Conservation (phyloP, 2,329 filamentous ascomycete genomes). For the Colletotrichum sublineola region DNA sequence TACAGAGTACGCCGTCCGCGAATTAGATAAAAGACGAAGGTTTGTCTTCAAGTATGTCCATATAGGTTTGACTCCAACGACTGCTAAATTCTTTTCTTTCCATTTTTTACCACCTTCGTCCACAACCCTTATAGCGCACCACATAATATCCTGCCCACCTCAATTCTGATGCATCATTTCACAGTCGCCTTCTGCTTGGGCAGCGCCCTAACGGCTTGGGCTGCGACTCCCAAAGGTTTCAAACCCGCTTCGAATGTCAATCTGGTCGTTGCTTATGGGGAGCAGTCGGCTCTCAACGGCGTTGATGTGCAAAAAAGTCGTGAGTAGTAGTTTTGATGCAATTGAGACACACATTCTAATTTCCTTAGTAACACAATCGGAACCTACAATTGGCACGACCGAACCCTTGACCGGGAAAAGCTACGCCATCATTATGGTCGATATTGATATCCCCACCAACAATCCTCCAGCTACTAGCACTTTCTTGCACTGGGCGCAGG, state of each 20-base stretch:
- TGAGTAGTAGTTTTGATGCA: constrained; percentile 43
- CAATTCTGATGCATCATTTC: constrained; percentile 15
- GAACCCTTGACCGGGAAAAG: constrained; percentile 40
- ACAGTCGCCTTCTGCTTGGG: constrained; percentile 22
- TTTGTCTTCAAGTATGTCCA: not conserved
- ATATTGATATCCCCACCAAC: constrained; percentile 59
- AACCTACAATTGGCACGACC: constrained; percentile 36
- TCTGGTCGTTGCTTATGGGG: constrained; percentile 56
- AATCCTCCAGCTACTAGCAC: constrained; percentile 54
- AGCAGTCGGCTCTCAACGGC: constrained; percentile 53
- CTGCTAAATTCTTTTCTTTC: not conserved
- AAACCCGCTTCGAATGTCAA: constrained; percentile 52
- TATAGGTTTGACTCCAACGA: not conserved
- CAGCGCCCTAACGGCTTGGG: constrained; percentile 47
- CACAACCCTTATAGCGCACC: not conserved
- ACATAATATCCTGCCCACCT: too few relatives aligned
- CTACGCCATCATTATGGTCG: constrained; percentile 58
- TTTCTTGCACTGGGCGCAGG: constrained; percentile 62
- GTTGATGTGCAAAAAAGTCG: constrained; percentile 53
- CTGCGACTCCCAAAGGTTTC: constrained; percentile 58
- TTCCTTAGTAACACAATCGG: constrained; percentile 15
- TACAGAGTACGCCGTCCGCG: not conserved
- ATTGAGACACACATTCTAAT: not conserved
- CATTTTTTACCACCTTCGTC: not conserved
- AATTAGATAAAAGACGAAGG: constrained; percentile 20